Base-by-base conservation (phyloP, 805 yeast genomes). In the Starmerella apis region DNA sequence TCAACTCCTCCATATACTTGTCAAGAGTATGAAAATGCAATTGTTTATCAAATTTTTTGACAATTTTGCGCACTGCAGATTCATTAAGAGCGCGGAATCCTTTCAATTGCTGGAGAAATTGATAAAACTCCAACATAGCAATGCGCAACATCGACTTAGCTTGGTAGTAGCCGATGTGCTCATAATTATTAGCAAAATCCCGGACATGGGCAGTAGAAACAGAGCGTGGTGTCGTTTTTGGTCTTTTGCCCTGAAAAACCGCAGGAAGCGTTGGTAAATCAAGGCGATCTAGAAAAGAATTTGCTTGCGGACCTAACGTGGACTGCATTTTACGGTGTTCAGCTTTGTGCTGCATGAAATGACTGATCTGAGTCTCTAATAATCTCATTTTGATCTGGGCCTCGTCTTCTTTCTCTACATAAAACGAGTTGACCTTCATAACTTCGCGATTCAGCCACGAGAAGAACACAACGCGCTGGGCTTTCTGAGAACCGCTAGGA, bases 41-140 rank as follows among this genome's bases (percentile, higher is more conserved):
- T 4, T 81, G 72, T 61, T 92, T 92, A 66, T 92, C 98, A 63
- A 78, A 88, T 64, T 92, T 92, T 62, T 92, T 92, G 51, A 86
- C 72, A 60, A 92, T 80, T 61, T 92, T 92, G 47, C 95, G 75
- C 60, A 88, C 79, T 0, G 94, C 98, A 0, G 95, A 87, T 27
- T 87, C 73, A 65, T 92, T 92, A 58, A 88, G 65, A 43, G 80
- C 71, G 56, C 85, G 73, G 64, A 80, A 92, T 0, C 85, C 81
- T 55, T 77, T 77, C 45, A 84, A 66, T 31, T 85, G 71, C 52
- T 83, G 84, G 54, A 86, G 68, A 8, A 83, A 76, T 51, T 90
- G 72, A 63, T 86, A 86, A 56, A 75, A 81, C 60, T 86, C 94
- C 50, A 77, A 66, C 24, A 81, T 63, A 0, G 94, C 94, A 27